phyloP scores from a whole-genome alignment of 164 flowering plant species.

The Saururus chinensis region DNA sequence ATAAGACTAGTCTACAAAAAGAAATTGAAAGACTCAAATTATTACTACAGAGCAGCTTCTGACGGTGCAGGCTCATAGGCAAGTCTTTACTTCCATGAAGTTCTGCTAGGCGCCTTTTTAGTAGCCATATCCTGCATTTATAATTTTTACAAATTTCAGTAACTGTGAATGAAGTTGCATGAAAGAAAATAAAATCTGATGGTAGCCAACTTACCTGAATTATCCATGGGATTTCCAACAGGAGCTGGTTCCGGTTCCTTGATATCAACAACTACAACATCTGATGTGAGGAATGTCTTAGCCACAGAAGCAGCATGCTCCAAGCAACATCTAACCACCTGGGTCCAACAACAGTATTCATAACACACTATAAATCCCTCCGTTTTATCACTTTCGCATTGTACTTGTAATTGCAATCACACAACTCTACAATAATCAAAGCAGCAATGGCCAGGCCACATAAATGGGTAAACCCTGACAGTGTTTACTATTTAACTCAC shows the following conservation, averaged over 20 bases:
- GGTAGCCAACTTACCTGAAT: constrained; percentile 43
- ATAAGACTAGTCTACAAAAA: constrained; percentile 4
- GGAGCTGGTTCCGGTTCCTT: constrained; percentile 63
- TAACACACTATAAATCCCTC: too few species aligned
- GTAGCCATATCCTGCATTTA: constrained; percentile 22
- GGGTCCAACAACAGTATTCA: not conserved
- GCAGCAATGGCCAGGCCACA: too few species aligned
- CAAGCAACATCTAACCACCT: constrained; percentile 91
- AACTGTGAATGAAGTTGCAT: too few species aligned
- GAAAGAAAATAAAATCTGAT: too few species aligned
- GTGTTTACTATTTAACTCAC: too few species aligned
- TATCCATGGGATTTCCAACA: constrained; percentile 82
- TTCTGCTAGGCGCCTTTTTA: not conserved
- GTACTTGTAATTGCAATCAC: not conserved
- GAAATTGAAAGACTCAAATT: not conserved
- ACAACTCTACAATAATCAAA: not conserved
- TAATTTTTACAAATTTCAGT: not conserved
- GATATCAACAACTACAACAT: constrained; percentile 84
- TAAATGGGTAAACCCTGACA: too few species aligned
- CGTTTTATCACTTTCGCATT: too few species aligned
- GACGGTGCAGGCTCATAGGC: not conserved
- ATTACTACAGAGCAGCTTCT: not conserved
- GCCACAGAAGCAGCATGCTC: constrained; percentile 94
- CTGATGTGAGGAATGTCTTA: constrained; percentile 79
- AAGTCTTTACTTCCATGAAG: constrained; percentile 7